Conservation (phyloP, 2,329 filamentous ascomycete species). For the Gliomastix tumulicola region DNA sequence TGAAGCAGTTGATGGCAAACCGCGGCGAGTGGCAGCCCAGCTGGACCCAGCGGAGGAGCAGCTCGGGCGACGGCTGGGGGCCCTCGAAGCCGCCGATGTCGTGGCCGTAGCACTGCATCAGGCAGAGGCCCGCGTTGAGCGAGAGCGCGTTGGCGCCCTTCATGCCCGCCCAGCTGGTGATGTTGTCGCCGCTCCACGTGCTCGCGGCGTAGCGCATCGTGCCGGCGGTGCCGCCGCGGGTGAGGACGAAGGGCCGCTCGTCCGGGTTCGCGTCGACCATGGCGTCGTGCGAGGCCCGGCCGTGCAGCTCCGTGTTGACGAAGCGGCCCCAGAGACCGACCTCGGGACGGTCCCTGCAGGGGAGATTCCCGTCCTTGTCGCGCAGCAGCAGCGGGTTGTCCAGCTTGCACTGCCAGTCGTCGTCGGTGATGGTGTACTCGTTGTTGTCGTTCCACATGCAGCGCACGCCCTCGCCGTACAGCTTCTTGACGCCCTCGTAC, state of each 20-base stretch:
- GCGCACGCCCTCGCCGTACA: slow-evolving; percentile 59
- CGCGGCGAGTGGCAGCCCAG: slow-evolving; percentile 62
- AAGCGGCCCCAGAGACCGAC: slow-evolving; percentile 65
- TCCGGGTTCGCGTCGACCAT: slow-evolving; percentile 50
- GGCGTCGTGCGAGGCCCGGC: slow-evolving; percentile 63
- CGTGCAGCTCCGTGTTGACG: slow-evolving; percentile 65
- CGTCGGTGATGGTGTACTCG: slow-evolving; percentile 61
- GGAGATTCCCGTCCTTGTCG: too few species aligned
- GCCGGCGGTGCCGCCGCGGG: slow-evolving; percentile 62
- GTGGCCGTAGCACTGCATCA: slow-evolving; percentile 65
- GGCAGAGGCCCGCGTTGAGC: slow-evolving; percentile 59
- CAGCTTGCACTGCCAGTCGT: slow-evolving; percentile 58
- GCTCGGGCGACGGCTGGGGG: slow-evolving; percentile 62
- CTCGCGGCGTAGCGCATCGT: slow-evolving; percentile 65
- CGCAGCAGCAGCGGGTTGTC: slow-evolving; percentile 28
- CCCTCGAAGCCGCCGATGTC: slow-evolving; percentile 73
- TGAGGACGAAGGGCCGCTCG: slow-evolving; percentile 60
- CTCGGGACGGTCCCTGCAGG: slow-evolving; percentile 31
- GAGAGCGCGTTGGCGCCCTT: slow-evolving; percentile 64
- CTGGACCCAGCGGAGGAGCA: slow-evolving; percentile 68
- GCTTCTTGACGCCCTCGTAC: slow-evolving; percentile 57
- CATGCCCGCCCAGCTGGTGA: slow-evolving; percentile 68
- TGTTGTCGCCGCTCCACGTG: slow-evolving; percentile 69
- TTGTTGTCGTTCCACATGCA: slow-evolving; percentile 79
- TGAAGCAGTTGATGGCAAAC: slow-evolving; percentile 75